Conservation (phyloP, 2,329 filamentous ascomycete species). For the Onygenales sp. region DNA sequence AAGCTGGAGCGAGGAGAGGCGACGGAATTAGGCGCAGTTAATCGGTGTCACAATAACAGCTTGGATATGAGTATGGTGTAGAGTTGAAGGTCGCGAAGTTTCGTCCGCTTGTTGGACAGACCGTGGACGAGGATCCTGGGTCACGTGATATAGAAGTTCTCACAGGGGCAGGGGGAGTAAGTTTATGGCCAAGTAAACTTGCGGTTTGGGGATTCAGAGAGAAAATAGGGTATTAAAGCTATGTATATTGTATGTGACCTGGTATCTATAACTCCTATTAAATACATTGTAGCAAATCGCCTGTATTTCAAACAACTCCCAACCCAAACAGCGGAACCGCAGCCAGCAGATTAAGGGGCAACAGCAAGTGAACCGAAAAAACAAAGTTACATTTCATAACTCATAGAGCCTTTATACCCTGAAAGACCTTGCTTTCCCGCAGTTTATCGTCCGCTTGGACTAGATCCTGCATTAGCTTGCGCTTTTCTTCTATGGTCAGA, state of each 20-base stretch:
- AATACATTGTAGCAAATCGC: neutral
- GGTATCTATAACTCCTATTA: too few relatives aligned
- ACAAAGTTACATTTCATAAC: neutral
- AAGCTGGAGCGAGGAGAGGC: neutral
- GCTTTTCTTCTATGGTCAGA: conserved; percentile 65
- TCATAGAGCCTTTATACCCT: conserved; percentile 38
- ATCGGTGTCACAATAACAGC: neutral
- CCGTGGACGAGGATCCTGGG: neutral
- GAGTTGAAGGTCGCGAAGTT: neutral
- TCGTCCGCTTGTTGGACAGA: neutral
- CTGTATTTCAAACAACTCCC: neutral
- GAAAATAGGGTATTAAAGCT: too few relatives aligned
- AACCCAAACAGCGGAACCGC: neutral
- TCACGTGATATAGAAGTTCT: neutral
- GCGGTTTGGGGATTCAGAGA: too few relatives aligned
- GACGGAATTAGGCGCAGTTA: neutral
- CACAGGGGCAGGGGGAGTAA: neutral
- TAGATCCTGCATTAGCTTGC: conserved; percentile 67
- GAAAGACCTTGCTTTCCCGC: conserved; percentile 46
- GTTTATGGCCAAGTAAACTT: neutral
- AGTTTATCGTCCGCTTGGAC: conserved; percentile 62
- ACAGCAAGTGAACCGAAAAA: neutral
- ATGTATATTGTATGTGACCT: too few relatives aligned
- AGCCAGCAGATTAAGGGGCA: neutral
- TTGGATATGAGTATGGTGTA: neutral